Percentiles rank a stretch among this genome's conserved stretches.
Conservation (phyloP, 1,139 yeast species). For the Debaryomyces sp. region DNA sequence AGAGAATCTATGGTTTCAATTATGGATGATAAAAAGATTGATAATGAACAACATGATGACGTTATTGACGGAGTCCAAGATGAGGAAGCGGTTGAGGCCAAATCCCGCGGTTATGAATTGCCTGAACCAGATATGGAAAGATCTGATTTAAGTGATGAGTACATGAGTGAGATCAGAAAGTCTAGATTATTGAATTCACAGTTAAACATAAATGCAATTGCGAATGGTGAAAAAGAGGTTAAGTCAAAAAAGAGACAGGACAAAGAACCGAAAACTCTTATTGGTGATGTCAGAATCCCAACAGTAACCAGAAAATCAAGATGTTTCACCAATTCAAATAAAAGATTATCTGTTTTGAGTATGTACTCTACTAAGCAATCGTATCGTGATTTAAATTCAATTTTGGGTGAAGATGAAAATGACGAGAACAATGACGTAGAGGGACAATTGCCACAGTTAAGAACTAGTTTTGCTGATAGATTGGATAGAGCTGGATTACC, state of each 20-base stretch:
- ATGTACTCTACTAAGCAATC: slow-evolving; percentile 70
- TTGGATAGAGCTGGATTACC: slow-evolving; percentile 40
- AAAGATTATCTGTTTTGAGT: slow-evolving; percentile 69
- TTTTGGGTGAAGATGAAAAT: slow-evolving; percentile 34
- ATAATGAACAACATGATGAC: slow-evolving; percentile 12
- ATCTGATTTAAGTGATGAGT: slow-evolving; percentile 47
- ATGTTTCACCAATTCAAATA: slow-evolving; percentile 61
- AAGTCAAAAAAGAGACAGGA: slow-evolving; percentile 17
- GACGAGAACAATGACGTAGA: slow-evolving; percentile 35
- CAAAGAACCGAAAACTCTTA: slow-evolving; percentile 34
- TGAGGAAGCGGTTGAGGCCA: slow-evolving; percentile 6
- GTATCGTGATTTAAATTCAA: slow-evolving; percentile 60
- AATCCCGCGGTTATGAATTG: slow-evolving; percentile 28
- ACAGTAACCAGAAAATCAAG: slow-evolving; percentile 70
- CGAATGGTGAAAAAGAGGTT: slow-evolving; percentile 23
- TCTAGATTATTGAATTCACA: slow-evolving; percentile 48
- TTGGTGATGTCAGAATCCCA: slow-evolving; percentile 68
- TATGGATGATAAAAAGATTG: slow-evolving; percentile 21
- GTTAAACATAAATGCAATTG: slow-evolving; percentile 35
- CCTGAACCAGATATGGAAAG: slow-evolving; percentile 44
- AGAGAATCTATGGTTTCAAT: slow-evolving; percentile 47
- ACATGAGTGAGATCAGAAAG: slow-evolving; percentile 47
- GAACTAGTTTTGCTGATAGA: slow-evolving; percentile 50
- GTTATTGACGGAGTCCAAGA: slow-evolving; percentile 6
- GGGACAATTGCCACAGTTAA: slow-evolving; percentile 31